A percentile compares a stretch with the other conserved stretches of the same genome.
phyloP scores from a whole-genome alignment of 768 basidiomycete genomes.

The Boletales sp. region DNA sequence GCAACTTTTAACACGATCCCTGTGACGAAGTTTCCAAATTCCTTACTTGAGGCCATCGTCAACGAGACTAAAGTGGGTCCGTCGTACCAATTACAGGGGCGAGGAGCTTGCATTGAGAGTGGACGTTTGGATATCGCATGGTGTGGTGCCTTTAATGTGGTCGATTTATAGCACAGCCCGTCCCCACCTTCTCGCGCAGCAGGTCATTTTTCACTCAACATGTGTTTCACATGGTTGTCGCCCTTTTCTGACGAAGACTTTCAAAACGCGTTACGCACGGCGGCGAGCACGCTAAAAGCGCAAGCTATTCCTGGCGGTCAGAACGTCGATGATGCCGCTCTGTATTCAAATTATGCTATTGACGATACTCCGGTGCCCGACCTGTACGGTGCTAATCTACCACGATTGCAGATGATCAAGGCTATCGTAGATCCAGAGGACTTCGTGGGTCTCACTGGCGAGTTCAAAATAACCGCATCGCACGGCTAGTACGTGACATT shows the following conservation, averaged over 20 bases:
- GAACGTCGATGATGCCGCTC: slow-evolving; percentile 30
- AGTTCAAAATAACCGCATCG: background rate
- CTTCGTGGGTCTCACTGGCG: background rate
- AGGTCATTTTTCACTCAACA: slow-evolving; percentile 39
- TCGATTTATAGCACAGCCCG: slow-evolving; percentile 35
- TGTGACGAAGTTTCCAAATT: background rate
- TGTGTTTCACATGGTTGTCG: slow-evolving; percentile 29
- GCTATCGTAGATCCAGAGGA: no score
- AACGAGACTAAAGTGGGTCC: slow-evolving; percentile 14
- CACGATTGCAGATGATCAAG: slow-evolving; percentile 31
- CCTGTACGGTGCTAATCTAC: slow-evolving; percentile 44
- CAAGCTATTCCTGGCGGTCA: slow-evolving; percentile 43
- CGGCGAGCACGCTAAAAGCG: slow-evolving; percentile 34
- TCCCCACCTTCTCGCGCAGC: slow-evolving; percentile 39
- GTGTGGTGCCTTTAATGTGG: slow-evolving; percentile 48
- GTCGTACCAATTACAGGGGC: background rate
- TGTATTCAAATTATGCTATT: slow-evolving; percentile 57
- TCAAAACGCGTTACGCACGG: slow-evolving; percentile 35
- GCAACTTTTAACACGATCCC: background rate
- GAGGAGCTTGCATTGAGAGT: background rate
- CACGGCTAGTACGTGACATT: background rate
- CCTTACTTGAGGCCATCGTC: slow-evolving; percentile 9
- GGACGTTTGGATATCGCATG: slow-evolving; percentile 1
- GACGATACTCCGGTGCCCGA: slow-evolving; percentile 42
- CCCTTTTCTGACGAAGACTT: slow-evolving; percentile 12